A percentile compares a stretch with the other conserved stretches of the same genome.
phyloP scores from a whole-genome alignment of 1,284 basidiomycete genomes.

The Cystobasidium sp. region DNA sequence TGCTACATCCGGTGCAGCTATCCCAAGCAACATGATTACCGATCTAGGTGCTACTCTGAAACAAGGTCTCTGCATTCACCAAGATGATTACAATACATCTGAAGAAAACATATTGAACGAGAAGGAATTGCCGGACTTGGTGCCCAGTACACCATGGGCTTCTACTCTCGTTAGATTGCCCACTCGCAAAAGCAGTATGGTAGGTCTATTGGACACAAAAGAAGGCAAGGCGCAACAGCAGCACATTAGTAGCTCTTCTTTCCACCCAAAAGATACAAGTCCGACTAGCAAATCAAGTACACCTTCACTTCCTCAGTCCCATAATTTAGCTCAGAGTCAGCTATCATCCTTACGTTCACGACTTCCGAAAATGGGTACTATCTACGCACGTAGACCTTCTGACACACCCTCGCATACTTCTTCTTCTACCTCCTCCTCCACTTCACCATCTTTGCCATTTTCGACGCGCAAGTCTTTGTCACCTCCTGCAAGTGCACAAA shows the following conservation, averaged over 20 bases:
- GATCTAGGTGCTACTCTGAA: neutral
- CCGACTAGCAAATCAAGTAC: too few relatives aligned
- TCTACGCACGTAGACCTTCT: neutral
- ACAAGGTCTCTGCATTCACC: neutral
- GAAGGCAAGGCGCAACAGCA: too few relatives aligned
- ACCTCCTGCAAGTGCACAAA: neutral
- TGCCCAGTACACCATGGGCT: slow-evolving; percentile 5
- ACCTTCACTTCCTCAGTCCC: too few relatives aligned
- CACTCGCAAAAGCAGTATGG: neutral
- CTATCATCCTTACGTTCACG: neutral
- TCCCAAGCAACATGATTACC: neutral
- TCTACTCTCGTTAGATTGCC: neutral
- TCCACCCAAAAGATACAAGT: too few relatives aligned
- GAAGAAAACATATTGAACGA: neutral
- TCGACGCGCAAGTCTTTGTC: neutral
- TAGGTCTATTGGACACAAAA: too few relatives aligned
- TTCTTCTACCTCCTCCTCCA: neutral
- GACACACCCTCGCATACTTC: neutral
- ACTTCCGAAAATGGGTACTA: neutral
- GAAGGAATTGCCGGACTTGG: neutral
- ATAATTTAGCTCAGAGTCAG: neutral
- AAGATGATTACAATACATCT: neutral
- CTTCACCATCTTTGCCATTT: neutral
- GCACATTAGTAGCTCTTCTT: too few relatives aligned
- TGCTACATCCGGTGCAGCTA: neutral